Evolutionary conservation across 306 rosid species (phyloP).

Genomic region (Astragalus membranaceus): DNA sequence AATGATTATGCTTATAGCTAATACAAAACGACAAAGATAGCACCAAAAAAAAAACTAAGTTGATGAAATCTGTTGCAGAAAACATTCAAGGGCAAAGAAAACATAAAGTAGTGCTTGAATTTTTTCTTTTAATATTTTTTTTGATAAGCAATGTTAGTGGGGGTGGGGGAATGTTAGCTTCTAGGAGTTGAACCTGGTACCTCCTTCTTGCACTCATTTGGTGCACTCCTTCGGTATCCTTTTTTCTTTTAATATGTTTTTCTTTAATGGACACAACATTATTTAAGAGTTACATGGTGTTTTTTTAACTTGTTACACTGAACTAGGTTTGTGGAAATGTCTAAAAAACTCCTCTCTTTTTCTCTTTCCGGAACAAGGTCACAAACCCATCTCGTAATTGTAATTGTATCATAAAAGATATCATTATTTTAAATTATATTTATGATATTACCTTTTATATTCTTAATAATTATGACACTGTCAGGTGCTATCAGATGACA

Average conservation of each 20-base stretch:
- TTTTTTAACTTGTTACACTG: background rate
- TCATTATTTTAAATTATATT: slow-evolving; percentile 13
- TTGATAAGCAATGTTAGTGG: too few species aligned
- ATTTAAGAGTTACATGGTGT: background rate
- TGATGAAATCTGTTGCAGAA: too few species aligned
- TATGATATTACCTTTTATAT: slow-evolving; percentile 51
- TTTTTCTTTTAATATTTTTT: too few species aligned
- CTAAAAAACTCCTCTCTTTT: background rate
- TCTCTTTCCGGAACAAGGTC: background rate
- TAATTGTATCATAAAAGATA: slow-evolving; percentile 1
- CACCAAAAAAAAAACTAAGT: too few species aligned
- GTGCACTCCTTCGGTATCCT: too few species aligned
- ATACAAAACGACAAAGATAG: too few species aligned
- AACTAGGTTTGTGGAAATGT: slow-evolving; percentile 11
- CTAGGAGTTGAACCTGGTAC: too few species aligned
- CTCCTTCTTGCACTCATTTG: too few species aligned
- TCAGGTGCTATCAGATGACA: slow-evolving; percentile 99
- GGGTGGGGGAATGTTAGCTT: too few species aligned
- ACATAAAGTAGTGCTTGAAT: too few species aligned
- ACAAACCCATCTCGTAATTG: background rate
- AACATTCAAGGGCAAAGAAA: too few species aligned
- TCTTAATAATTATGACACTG: slow-evolving; percentile 58
- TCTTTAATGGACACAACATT: background rate
- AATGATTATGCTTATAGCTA: background rate
- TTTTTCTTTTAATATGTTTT: background rate